Evolutionary conservation across 73 alveolate genomes (phyloP), one percentile per base, ranked within the genome.

Genomic region (Paramecium sonneborni): DNA sequence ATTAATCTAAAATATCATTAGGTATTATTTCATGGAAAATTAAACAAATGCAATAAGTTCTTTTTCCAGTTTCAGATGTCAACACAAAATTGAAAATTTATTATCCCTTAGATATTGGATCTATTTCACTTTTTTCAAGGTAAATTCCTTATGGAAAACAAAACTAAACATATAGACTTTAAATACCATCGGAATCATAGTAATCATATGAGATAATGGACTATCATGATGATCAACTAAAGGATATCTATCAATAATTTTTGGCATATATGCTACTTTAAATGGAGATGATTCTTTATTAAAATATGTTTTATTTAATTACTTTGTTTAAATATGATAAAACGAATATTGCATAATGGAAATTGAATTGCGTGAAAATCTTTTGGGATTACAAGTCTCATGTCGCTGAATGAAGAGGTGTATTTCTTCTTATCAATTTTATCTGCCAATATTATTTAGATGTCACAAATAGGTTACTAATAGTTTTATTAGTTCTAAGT

Each of bases 31-130:
- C 90, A 79, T 79, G 55, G 7, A 79, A 79, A 8, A 44, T 79
- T 37, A 79, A 79, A 23, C 90, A 79, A 6, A 62, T 79, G 24
- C 90, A 79, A 44, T 79, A 79, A 21, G 90, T 79, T 23, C 90
- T 79, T 79, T 79, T 39, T 9, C 90, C 90, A 23, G 90, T 79
- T 44, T 79, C 90, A 12, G 90, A 79, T 23, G 90, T 79, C 52
- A 79, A 62, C 14, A 79, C 55, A 79, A 79, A 79, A 18, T 46
- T 79, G n/a, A 79, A 79, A 9, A 46, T 24, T 43, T 32, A 14
- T 62, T 79, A 23, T 11, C 74, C 69, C 21, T 43, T 79, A 30
- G 69, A 79, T 1, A 79, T 79, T 0, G 90, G 90, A 79, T 79
- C 74, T 24, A 30, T 20, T n/a, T 21, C 39, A 7, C 90, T n/a